Evolutionary conservation across 176 grass and related monocot species (phyloP).

Genomic region (Oryza australiensis): DNA sequence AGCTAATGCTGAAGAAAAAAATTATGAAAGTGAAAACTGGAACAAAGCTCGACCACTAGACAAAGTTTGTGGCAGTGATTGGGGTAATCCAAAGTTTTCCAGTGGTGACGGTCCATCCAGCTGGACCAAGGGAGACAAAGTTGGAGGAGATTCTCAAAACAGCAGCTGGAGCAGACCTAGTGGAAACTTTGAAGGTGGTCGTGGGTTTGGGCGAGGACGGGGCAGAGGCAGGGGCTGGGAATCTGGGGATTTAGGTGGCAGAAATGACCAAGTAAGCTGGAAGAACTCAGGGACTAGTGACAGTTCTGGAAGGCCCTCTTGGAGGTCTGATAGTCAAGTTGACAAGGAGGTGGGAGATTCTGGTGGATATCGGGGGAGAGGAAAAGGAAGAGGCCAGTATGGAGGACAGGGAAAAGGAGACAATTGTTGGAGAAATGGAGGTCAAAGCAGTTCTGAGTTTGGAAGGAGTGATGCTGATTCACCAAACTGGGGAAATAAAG

Average conservation of each 20-base stretch:
- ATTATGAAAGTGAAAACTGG: constrained; percentile 32
- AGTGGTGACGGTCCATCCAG: constrained; percentile 35
- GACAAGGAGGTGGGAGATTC: constrained; percentile 43
- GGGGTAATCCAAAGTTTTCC: constrained; percentile 45
- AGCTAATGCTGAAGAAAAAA: constrained; percentile 36
- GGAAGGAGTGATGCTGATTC: constrained; percentile 32
- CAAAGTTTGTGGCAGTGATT: constrained; percentile 30
- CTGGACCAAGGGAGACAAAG: constrained; percentile 52
- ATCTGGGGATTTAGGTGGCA: constrained; percentile 36
- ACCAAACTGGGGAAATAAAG: constrained; percentile 38
- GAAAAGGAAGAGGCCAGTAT: constrained; percentile 55
- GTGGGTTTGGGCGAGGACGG: constrained; percentile 45
- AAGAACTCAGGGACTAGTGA: constrained; percentile 42
- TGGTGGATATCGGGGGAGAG: constrained; percentile 40
- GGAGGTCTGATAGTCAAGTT: constrained; percentile 38
- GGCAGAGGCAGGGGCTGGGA: constrained; percentile 40
- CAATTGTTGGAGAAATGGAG: constrained; percentile 30
- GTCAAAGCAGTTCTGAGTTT: constrained; percentile 34
- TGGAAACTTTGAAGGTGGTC: constrained; percentile 45
- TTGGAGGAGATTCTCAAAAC: constrained; percentile 35
- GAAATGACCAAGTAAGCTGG: constrained; percentile 42
- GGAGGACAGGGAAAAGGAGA: constrained; percentile 52
- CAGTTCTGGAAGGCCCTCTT: constrained; percentile 38
- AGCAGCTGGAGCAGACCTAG: constrained; percentile 43
- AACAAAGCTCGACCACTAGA: constrained; percentile 41